phyloP scores from a whole-genome alignment of 148 eudicot genomes.

The Rhododendron ferrugineum region DNA sequence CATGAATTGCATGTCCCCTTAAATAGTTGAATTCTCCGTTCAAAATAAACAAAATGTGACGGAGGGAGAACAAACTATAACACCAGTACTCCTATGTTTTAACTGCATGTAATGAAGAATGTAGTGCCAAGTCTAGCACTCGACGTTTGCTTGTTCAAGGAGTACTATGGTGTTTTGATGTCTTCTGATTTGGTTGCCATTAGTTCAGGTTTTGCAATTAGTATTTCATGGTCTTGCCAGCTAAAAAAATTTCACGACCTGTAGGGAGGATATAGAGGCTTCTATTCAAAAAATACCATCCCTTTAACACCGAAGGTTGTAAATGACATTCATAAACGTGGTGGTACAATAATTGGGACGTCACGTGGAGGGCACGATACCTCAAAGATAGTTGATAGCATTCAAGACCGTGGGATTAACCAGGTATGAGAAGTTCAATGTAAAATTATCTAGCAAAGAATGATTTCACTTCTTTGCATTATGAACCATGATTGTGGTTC shows the following conservation, averaged over 20 bases:
- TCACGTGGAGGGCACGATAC: conserved; percentile 16
- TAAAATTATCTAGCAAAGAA: background rate
- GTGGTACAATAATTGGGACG: conserved; percentile 20
- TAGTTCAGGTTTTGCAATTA: background rate
- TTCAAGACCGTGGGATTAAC: conserved; percentile 20
- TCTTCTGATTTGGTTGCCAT: background rate
- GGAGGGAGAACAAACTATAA: background rate
- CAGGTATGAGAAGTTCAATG: conserved; percentile 3
- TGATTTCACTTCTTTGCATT: background rate
- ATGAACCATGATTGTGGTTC: background rate
- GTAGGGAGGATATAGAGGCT: conserved; percentile 23
- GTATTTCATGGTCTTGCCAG: background rate
- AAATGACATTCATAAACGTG: conserved; percentile 21
- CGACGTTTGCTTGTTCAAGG: background rate
- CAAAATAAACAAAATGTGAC: background rate
- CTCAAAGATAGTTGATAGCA: conserved; percentile 21
- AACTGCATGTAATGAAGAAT: conserved; percentile 1
- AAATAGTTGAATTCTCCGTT: background rate
- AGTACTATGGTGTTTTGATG: background rate
- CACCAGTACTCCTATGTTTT: background rate
- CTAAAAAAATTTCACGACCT: background rate
- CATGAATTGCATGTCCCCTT: background rate
- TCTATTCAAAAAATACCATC: conserved; percentile 19
- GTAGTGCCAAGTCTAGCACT: background rate
- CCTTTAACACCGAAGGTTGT: conserved; percentile 17